Evolutionary conservation across 768 basidiomycete genomes (phyloP).

Genomic region (Boletus vermiculosoides): DNA sequence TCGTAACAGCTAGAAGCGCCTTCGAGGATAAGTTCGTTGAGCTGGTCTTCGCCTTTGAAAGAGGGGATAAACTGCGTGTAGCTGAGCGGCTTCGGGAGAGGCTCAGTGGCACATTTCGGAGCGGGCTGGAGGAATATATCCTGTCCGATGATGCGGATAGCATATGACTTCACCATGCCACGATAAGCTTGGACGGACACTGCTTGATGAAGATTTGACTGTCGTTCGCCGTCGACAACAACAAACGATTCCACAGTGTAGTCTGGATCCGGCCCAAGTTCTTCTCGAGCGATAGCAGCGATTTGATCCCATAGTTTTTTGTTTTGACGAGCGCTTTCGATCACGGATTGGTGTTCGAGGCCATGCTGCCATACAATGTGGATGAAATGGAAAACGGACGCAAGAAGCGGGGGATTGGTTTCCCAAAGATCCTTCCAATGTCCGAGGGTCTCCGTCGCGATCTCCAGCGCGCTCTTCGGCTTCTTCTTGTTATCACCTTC

Average conservation of each 20-base stretch:
- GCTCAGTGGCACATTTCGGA: constrained; percentile 35
- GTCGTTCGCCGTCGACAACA: constrained; percentile 33
- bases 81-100: constrained; percentile 54
- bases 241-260: constrained; percentile 54
- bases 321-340: constrained; percentile 57
- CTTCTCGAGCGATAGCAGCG: constrained; percentile 58
- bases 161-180: constrained; percentile 68
- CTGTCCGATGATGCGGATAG: constrained; percentile 68
- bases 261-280: constrained; percentile 73
- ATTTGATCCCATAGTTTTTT: constrained; percentile 70
- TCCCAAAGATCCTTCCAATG: constrained; percentile 79
- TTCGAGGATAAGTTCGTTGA: constrained; percentile 65
- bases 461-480: constrained; percentile 57
- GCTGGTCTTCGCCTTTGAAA: constrained; percentile 61
- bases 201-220: constrained; percentile 60
- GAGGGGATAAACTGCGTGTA: constrained; percentile 54
- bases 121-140: constrained; percentile 67
- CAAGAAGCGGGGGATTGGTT: constrained; percentile 70
- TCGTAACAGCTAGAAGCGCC: constrained; percentile 71
- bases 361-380: constrained; percentile 79
- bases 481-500: constrained; percentile 32
- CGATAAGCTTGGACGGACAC: constrained; percentile 67
- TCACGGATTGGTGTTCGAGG: constrained; percentile 61
- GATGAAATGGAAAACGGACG: constrained; percentile 72
- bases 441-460: constrained; percentile 63